These are phyloP conservation scores for Hanseniaspora lachancei DNA, from an alignment of 805 yeast genomes.

Conservation along the genomic window DNA sequence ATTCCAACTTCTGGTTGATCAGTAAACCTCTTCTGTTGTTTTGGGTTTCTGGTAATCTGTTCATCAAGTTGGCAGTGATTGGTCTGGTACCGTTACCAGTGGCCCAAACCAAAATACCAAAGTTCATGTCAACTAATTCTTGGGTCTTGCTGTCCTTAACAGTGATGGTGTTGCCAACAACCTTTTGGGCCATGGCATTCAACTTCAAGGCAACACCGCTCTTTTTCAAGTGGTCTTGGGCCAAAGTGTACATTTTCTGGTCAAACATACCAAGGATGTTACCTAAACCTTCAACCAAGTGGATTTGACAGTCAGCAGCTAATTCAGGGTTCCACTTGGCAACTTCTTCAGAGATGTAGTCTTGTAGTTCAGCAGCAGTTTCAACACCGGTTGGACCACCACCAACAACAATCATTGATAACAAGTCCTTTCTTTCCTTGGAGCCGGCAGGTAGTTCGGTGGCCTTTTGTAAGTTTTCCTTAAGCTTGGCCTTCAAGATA, in stretches of 20 bases:
- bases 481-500: conserved; percentile 65
- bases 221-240: conserved; percentile 59
- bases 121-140: conserved; percentile 64
- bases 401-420: conserved; percentile 85
- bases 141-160: conserved; percentile 57
- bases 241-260: conserved; percentile 57
- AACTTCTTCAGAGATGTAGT: conserved; percentile 84
- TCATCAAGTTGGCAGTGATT: conserved; percentile 51
- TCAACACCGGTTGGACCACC: conserved; percentile 99
- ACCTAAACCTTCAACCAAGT: conserved; percentile 83
- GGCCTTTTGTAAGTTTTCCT: conserved; percentile 84
- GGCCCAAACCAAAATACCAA: conserved; percentile 93
- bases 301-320: conserved; percentile 66
- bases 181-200: conserved; percentile 80
- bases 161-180: conserved; percentile 53
- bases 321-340: conserved; percentile 79
- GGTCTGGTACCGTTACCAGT: conserved; percentile 90
- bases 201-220: conserved; percentile 62
- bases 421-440: conserved; percentile 69
- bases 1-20: conserved; percentile 67
- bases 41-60: conserved; percentile 60
- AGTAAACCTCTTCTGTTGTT: conserved; percentile 83
- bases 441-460: conserved; percentile 57
- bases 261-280: conserved; percentile 69
- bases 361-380: conserved; percentile 92